These are phyloP conservation scores for Paradendryphiella salina DNA, from an alignment of 2,329 filamentous ascomycete genomes.

Conservation along the genomic window DNA sequence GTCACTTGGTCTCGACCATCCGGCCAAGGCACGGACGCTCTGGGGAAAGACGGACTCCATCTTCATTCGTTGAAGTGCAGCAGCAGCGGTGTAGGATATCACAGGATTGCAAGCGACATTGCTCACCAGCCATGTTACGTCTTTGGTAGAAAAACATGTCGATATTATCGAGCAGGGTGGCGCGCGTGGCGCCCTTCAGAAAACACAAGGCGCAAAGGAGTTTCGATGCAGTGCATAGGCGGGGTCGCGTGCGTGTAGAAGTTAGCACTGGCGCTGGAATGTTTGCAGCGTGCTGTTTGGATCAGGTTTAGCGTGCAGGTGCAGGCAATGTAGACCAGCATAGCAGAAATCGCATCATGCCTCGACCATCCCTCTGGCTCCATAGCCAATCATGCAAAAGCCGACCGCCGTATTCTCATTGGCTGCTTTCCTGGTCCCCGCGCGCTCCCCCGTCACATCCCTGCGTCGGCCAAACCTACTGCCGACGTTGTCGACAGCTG, in stretches of 20 bases:
- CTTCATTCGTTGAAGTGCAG: constrained; percentile 57
- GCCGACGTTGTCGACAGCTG: constrained; percentile 41
- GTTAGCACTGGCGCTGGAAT: constrained; percentile 3
- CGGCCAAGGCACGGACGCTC: constrained; percentile 63
- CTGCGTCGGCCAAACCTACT: constrained; percentile 26
- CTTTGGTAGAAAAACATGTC: constrained; percentile 6
- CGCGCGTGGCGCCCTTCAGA: neutral
- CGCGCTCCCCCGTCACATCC: constrained; percentile 18
- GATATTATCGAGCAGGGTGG: constrained; percentile 10
- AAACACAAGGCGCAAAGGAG: constrained; percentile 12
- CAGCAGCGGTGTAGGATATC: constrained; percentile 30
- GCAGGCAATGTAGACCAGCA: constrained; percentile 9
- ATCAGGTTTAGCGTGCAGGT: constrained; percentile 5
- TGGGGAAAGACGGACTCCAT: constrained; percentile 65
- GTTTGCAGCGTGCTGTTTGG: constrained; percentile 3
- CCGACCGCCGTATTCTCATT: constrained; percentile 13
- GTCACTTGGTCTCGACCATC: constrained; percentile 61
- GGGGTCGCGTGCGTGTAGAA: constrained; percentile 9
- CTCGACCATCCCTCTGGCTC: neutral
- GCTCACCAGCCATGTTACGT: constrained; percentile 2
- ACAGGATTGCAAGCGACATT: neutral
- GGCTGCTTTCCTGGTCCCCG: constrained; percentile 19
- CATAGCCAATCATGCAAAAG: neutral
- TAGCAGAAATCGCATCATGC: constrained; percentile 1
- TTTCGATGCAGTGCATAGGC: constrained; percentile 12